These are phyloP conservation scores for Polyporus arcularius DNA, from an alignment of 768 basidiomycete genomes.

Conservation along the genomic window DNA sequence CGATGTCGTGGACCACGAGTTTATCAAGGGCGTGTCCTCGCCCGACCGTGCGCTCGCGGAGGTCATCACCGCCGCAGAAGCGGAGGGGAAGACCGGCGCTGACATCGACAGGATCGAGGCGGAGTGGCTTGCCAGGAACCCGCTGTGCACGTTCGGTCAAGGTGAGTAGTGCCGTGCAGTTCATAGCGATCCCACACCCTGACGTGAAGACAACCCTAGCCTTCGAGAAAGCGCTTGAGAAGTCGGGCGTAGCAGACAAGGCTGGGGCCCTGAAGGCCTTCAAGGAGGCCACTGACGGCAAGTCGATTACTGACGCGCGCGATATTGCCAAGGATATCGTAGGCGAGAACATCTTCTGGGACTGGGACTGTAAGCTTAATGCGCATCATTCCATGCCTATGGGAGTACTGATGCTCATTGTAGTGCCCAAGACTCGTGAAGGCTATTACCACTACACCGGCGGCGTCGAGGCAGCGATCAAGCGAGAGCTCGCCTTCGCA, in stretches of 20 bases:
- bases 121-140: conserved; percentile 69
- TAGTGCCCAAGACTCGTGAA: conserved; percentile 86
- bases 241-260: conserved; percentile 51
- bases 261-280: conserved; percentile 59
- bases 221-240: conserved; percentile 57
- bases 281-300: conserved; percentile 54
- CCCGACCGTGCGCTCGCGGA: conserved; percentile 61
- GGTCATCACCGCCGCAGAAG: conserved; percentile 67
- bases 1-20: conserved; percentile 81
- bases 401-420: not conserved
- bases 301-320: conserved; percentile 73
- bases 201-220: conserved; percentile 37
- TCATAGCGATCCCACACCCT: not conserved
- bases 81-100: conserved; percentile 57
- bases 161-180: conserved; percentile 47
- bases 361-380: conserved; percentile 75
- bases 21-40: conserved; percentile 63
- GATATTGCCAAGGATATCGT: conserved; percentile 73
- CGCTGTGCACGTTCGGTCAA: conserved; percentile 82
- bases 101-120: conserved; percentile 76
- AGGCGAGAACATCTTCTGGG: conserved; percentile 76
- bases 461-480: conserved; percentile 80
- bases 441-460: conserved; percentile 89
- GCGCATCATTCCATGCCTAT: not conserved
- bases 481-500: conserved; percentile 76